phyloP scores from a whole-genome alignment of 2,329 filamentous ascomycete genomes.

The Fusarium newnesense region DNA sequence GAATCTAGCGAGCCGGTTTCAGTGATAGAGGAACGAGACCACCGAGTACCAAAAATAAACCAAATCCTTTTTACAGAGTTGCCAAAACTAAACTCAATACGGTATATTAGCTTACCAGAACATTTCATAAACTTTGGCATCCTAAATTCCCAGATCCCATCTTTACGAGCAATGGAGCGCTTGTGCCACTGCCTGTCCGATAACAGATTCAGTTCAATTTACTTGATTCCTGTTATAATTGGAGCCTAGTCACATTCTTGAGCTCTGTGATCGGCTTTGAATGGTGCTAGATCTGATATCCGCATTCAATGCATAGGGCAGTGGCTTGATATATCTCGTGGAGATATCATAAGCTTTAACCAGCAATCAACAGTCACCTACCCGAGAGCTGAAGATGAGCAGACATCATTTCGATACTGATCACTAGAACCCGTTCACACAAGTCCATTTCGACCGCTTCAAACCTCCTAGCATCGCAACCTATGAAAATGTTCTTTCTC shows the following conservation, averaged over 20 bases:
- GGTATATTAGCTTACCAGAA: too few relatives aligned
- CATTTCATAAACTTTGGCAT: not conserved
- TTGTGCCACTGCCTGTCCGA: not conserved
- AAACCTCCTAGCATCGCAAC: too few relatives aligned
- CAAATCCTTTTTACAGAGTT: too few relatives aligned
- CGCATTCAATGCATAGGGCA: not conserved
- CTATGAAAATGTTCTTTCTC: not conserved
- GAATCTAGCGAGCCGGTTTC: rapidly evolving
- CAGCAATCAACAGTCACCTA: too few relatives aligned
- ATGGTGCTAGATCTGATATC: not conserved
- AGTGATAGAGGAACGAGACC: not conserved
- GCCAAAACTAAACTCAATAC: too few relatives aligned
- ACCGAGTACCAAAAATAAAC: too few relatives aligned
- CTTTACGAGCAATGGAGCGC: not conserved
- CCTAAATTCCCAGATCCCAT: not conserved
- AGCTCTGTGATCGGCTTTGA: not conserved
- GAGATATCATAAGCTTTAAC: too few relatives aligned
- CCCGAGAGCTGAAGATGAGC: not conserved
- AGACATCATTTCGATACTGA: not conserved
- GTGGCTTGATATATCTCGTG: too few relatives aligned
- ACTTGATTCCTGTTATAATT: not conserved
- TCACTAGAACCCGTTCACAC: rapidly evolving
- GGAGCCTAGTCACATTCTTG: rapidly evolving
- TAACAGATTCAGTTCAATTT: rapidly evolving
- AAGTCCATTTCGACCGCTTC: too few relatives aligned